Evolutionary conservation across 768 basidiomycete species (phyloP).

Genomic region (Zangia roseola): DNA sequence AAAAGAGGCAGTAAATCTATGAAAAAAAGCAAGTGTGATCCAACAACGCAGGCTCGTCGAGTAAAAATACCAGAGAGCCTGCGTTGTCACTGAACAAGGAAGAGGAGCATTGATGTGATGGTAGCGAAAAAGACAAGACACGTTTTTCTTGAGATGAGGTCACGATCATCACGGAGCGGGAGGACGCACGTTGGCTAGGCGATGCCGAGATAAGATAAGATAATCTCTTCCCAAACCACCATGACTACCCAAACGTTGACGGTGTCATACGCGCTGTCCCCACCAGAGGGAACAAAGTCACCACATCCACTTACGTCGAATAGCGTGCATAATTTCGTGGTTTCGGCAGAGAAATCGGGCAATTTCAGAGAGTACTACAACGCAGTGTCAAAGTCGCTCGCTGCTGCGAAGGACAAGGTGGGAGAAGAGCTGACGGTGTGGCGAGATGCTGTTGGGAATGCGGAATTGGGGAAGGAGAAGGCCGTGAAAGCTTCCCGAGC

Average conservation of each 20-base stretch:
- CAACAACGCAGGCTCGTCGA: conserved; percentile 22
- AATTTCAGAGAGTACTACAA: conserved; percentile 43
- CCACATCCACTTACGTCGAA: conserved; percentile 22
- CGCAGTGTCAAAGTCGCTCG: conserved; percentile 47
- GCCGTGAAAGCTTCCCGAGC: conserved; percentile 39
- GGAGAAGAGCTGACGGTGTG: conserved; percentile 72
- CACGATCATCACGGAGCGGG: neutral
- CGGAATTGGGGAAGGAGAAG: conserved; percentile 61
- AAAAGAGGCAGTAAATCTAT: neutral
- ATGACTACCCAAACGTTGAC: conserved; percentile 19
- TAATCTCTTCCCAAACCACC: conserved; percentile 3
- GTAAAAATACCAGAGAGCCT: conserved; percentile 32
- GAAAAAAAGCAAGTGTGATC: neutral
- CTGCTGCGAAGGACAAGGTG: conserved; percentile 49
- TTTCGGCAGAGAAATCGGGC: conserved; percentile 18
- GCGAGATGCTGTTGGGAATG: conserved; percentile 70
- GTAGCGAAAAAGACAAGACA: neutral
- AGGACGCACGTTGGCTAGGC: conserved; percentile 4
- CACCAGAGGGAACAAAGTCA: conserved; percentile 15
- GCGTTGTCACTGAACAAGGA: conserved; percentile 53
- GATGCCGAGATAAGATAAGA: conserved; percentile 25
- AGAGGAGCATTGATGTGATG: conserved; percentile 41
- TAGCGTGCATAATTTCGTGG: conserved; percentile 25
- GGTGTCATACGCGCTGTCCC: conserved; percentile 22
- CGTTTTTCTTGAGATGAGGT: conserved; percentile 2